These are phyloP conservation scores for Rauvolfia tetraphylla DNA, from an alignment of 257 asterid species.

Conservation along the genomic window DNA sequence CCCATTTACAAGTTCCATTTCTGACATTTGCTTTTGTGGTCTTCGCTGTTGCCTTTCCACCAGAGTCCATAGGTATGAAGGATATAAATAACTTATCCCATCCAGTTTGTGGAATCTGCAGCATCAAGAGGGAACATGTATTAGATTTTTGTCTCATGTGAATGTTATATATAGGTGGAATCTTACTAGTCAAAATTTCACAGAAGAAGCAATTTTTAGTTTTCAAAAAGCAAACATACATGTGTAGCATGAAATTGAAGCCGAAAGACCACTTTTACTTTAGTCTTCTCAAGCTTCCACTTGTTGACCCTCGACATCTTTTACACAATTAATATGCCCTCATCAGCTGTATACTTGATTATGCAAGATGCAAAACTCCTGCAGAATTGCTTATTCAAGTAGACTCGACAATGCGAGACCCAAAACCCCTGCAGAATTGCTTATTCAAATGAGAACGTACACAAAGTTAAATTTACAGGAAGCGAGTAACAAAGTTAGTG, in stretches of 20 bases:
- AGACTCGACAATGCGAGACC: neutral
- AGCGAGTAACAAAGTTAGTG: no score
- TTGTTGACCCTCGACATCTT: conserved; percentile 82
- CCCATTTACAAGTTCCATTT: conserved; percentile 98
- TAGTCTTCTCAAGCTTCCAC: conserved; percentile 98
- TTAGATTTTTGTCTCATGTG: neutral
- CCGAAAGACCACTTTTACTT: conserved; percentile 98
- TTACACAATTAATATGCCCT: conserved; percentile 40
- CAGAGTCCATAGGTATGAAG: conserved; percentile 71
- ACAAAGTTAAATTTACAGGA: no score
- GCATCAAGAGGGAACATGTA: conserved; percentile 11
- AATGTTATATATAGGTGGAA: neutral
- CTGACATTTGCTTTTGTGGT: conserved; percentile 90
- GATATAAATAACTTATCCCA: conserved; percentile 97
- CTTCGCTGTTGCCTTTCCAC: conserved; percentile 70
- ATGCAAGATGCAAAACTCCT: conserved; percentile 19
- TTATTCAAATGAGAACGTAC: neutral
- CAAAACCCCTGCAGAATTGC: conserved; percentile 3
- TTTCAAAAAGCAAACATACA: conserved; percentile 34
- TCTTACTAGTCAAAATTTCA: neutral
- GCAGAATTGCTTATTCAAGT: neutral
- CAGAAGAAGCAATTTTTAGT: neutral
- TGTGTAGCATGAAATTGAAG: conserved; percentile 98
- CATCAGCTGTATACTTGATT: conserved; percentile 29
- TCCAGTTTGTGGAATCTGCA: conserved; percentile 91